These are phyloP conservation scores for Aurantiochytrium sp. DNA, from an alignment of 108 stramenopile species.

Conservation along the genomic window DNA sequence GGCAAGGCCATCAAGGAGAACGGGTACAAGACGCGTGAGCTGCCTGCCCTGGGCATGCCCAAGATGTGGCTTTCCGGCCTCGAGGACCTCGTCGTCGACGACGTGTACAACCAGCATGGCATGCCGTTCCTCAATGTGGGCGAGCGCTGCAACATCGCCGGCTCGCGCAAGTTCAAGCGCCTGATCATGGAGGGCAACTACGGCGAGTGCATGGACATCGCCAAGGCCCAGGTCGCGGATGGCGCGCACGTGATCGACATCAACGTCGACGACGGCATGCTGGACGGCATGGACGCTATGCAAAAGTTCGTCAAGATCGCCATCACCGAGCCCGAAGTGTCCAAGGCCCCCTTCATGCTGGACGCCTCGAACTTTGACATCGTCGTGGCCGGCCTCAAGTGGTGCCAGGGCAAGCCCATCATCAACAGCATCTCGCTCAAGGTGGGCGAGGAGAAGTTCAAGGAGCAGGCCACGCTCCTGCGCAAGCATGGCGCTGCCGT, in stretches of 20 bases:
- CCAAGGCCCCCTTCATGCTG: conserved; percentile 96
- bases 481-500: conserved; percentile 95
- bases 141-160: conserved; percentile 93
- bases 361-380: conserved; percentile 98
- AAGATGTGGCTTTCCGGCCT: conserved; percentile 97
- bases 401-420: conserved; percentile 94
- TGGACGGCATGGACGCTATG: conserved; percentile 95
- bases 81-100: conserved; percentile 84
- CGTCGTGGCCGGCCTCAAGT: conserved; percentile 86
- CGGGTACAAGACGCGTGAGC: conserved; percentile 67
- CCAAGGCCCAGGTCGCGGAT: conserved; percentile 94
- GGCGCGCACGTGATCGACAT: conserved; percentile 97
- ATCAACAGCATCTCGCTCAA: conserved; percentile 96
- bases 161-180: conserved; percentile 90
- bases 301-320: conserved; percentile 98
- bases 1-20: conserved; percentile 35
- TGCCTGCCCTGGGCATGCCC: conserved; percentile 49
- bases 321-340: conserved; percentile 89
- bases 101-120: conserved; percentile 83
- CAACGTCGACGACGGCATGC: conserved; percentile 96
- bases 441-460: conserved; percentile 96
- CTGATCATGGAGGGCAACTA: conserved; percentile 93
- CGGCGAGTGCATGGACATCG: conserved; percentile 91
- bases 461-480: conserved; percentile 84
- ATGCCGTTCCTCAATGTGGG: conserved; percentile 93